Base-by-base conservation (phyloP, 2,329 filamentous ascomycete genomes). In the Hymenotorrendiella dingleyae region DNA sequence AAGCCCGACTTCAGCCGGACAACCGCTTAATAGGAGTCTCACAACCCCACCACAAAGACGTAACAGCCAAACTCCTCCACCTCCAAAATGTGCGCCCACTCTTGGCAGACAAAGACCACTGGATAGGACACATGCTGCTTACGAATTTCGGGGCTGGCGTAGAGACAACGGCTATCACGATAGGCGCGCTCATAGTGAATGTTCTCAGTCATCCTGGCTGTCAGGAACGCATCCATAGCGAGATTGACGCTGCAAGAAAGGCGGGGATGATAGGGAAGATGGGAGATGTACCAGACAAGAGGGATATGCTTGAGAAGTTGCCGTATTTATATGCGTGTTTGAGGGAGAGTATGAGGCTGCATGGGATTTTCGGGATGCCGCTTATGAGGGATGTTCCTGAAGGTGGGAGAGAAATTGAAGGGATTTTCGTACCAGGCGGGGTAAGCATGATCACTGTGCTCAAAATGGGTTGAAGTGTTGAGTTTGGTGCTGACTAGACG, bases 301-400 rank as follows among this genome's bases (percentile, higher is more conserved):
- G 42, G 21, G 44, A 54, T 26, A 41, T 48, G 40, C 38, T 60
- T 12, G 61, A 61, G 33, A 41, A 56, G 1, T 54, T 69, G 47
- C 62, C 62, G 1, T 74, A 71, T 45, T 60, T 75, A 4, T 60
- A 68, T 38, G 69, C 71, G 1, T 66, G 71, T 11, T 61, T 76
- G 19, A 67, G 65, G 22, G 72, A 76, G 49, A 60, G 63, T 1
- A 60, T 73, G 51, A 62, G 73, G 4, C 46, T 74, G 2, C 68
- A 73, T 45, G 67, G 70, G 5, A 63, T 64, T 1, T 57, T 68
- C 2, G 66, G 65, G 1, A 58, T 71, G 30, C 56, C 65, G 1
- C 53, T 75, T 1, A 64, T 69, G 36, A 66, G 73, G 1, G 53
- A 65, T 1, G 69, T 72, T 0, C 50, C 48, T 1, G 32, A 51